Evolutionary conservation across 2,329 filamentous ascomycete species (phyloP), one percentile per base, ranked within the genome.

Genomic region (Cordyceps javanica): DNA sequence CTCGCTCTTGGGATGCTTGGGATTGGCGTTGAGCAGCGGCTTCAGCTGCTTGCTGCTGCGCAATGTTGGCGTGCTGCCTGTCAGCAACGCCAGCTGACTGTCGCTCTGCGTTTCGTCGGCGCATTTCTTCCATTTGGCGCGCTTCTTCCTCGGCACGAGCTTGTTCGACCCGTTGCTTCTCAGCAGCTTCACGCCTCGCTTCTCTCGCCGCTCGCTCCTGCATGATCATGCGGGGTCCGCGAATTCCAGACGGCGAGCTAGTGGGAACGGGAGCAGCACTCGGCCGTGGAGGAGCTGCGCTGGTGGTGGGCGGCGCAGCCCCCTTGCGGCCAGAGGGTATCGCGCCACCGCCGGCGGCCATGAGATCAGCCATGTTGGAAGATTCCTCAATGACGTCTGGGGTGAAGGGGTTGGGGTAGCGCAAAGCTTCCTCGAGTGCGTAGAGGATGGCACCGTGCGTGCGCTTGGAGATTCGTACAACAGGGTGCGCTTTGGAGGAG

Each of bases 361-460:
- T 11, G n/a, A 56, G 26, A 71, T 96, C 92, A 65, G 92, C 89
- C 92, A 99, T 97, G 67, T 85, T 83, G 65, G 92, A 90, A 81
- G 90, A 88, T 77, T 96, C 90, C 79, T 99, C 94, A 60, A 87
- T 81, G 64, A 87, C 76, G 72, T 96, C 91, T 25, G 89, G 82
- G 9, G 91, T 95, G 73, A 97, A 95, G 50, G 85, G 78, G 63
- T 91, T 82, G 2, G 93, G 91, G 48, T 87, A 83, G 64, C 92
- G 88, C 64, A 97, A 81, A 38, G 90, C 91, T 76, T 95, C 91
- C 77, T 97, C 92, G 58, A 97, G 83, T 38, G 91, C 86, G 77
- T 89, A 97, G 66, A 96, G 87, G 69, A 99, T 92, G 38, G 94
- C 93, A 71, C 89, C 90, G 62, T 90, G 89, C 48, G 91, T 96